Percentiles rank a stretch among this genome's conserved stretches.
These are phyloP conservation scores for Blastosporella zonata DNA, from an alignment of 1,284 basidiomycete genomes.

Conservation along the genomic window DNA sequence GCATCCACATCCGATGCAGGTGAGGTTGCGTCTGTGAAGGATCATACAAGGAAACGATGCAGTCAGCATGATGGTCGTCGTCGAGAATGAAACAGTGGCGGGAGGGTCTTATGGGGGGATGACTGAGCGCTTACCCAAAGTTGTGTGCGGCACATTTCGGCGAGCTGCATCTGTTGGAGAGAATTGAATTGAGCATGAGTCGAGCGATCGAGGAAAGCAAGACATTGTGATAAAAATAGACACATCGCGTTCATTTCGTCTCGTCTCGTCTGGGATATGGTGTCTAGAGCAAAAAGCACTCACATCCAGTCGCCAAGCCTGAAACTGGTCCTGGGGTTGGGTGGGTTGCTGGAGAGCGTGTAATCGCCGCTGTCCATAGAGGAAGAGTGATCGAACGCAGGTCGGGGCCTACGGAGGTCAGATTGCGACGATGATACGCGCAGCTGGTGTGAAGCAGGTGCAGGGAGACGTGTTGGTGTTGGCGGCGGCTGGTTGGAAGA, in stretches of 20 bases:
- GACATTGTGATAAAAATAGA: constrained; percentile 23
- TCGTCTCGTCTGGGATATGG: constrained; percentile 18
- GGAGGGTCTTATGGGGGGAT: constrained; percentile 15
- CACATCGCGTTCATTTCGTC: constrained; percentile 15
- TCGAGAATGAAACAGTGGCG: constrained; percentile 11
- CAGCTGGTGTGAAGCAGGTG: constrained; percentile 20
- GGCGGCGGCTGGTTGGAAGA: constrained; percentile 9
- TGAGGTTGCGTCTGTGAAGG: constrained; percentile 61
- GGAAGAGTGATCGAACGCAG: constrained; percentile 21
- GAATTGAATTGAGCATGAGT: constrained; percentile 23
- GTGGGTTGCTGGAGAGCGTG: constrained; percentile 68
- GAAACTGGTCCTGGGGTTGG: constrained; percentile 70
- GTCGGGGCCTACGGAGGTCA: constrained; percentile 23
- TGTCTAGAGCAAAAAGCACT: constrained; percentile 30
- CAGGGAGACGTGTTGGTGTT: constrained; percentile 12
- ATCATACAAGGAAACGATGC: constrained; percentile 45
- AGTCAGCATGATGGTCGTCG: constrained; percentile 34
- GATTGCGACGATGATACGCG: constrained; percentile 39
- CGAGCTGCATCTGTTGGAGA: constrained; percentile 48
- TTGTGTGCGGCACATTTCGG: constrained; percentile 68
- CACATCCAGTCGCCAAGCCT: constrained; percentile 79
- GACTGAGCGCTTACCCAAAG: constrained; percentile 58
- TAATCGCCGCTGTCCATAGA: constrained; percentile 35
- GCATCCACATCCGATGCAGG: constrained; percentile 71
- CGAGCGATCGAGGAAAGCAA: constrained; percentile 20